Base-by-base conservation (phyloP, 225 moss, liverwort and hornwort genomes). In the Physcomitrellopsis africana region DNA sequence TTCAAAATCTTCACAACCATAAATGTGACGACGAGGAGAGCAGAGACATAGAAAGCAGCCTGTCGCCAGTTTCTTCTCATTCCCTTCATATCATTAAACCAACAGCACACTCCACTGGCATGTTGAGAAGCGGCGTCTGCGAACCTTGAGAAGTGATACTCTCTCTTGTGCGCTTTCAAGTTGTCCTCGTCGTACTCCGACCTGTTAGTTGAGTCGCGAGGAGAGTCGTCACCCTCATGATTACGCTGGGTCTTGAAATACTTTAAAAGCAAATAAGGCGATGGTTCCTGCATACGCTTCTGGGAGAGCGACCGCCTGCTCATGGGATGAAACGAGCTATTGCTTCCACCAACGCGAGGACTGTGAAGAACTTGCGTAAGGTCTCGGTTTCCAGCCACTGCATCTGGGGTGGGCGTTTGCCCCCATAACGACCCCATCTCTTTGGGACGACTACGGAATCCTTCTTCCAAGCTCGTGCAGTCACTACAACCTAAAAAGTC, bases 261-360 rank as follows among this genome's bases (percentile, higher is more conserved):
- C 23, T 82, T 82, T 56, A 68, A 67, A 12, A 79, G 69, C 18
- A 74, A 75, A 37, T 60, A 65, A 9, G 75, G 23, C 7, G 82
- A 72, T 2, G 74, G 73, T 57, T 73, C 82, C 17, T 69, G 68
- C 85, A 78, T 82, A 5, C 82, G 82, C 73, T 85, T 88, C 72
- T 69, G 76, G 45, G 82, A 85, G 53, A 81, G 80, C 51, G 88
- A 81, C 76, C 88, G 69, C 65, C 88, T 64, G 77, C 82, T 87
- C 82, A 80, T 77, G 42, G 88, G 82, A 53, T 88, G 80, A 26
- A 74, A 74, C 48, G 80, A 72, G 48, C 73, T 78, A 37, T 67
- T 82, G 7, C 69, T 8, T 7, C 74, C 80, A 8, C 84, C 85
- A 29, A 85, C 67, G 14, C 85, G 65, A 43, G 88, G 88, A 42